These are phyloP conservation scores for Yamadazyma trypodendri DNA, from an alignment of 1,139 yeast genomes.

Conservation along the genomic window DNA sequence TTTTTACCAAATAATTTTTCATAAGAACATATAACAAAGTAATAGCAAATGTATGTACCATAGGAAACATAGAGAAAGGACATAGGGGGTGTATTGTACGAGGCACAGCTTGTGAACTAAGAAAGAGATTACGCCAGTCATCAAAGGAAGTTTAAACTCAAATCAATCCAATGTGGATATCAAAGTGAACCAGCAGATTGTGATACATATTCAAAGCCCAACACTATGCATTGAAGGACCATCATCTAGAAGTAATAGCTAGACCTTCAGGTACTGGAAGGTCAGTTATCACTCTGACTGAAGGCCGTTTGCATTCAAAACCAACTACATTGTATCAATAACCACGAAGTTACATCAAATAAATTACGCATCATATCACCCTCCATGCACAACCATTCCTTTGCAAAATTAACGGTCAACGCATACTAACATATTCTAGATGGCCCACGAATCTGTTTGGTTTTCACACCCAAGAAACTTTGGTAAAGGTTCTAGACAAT, in stretches of 20 bases:
- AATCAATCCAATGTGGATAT: not conserved
- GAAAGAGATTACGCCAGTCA: too few species aligned
- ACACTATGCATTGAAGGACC: not conserved
- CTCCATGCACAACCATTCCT: not conserved
- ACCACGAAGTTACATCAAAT: not conserved
- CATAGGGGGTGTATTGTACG: too few species aligned
- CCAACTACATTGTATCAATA: too few species aligned
- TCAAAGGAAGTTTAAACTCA: too few species aligned
- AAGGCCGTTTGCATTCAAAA: too few species aligned
- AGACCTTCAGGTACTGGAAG: too few species aligned
- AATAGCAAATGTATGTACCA: constrained; percentile 17
- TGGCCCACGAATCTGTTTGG: constrained; percentile 99
- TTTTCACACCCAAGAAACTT: constrained; percentile 99
- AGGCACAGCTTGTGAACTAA: too few species aligned
- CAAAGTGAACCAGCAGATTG: not conserved
- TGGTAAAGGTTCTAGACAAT: constrained; percentile 99
- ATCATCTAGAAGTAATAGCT: too few species aligned
- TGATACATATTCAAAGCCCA: not conserved
- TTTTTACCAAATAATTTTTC: constrained; percentile 13
- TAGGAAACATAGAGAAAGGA: not conserved
- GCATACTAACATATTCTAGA: constrained; percentile 50
- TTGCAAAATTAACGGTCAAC: not conserved
- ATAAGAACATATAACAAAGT: constrained; percentile 10
- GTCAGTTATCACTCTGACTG: too few species aligned
- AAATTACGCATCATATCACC: not conserved